Evolutionary conservation across 371 early-diverging fungal species (phyloP).

Genomic region (Mortierella sp.): DNA sequence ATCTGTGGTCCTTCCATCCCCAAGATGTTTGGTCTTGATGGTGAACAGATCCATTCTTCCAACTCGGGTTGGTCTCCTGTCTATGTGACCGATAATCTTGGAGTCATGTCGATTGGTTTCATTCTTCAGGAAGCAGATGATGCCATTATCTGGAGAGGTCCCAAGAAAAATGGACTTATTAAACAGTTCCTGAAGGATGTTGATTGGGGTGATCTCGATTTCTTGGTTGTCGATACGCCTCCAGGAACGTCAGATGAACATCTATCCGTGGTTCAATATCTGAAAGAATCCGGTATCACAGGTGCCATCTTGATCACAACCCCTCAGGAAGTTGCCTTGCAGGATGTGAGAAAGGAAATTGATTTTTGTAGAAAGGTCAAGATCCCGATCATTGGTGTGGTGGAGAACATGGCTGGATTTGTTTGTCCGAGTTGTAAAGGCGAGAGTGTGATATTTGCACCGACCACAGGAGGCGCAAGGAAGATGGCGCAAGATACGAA

Average conservation of each 20-base stretch:
- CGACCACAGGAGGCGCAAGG: slow-evolving; percentile 92
- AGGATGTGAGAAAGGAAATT: slow-evolving; percentile 96
- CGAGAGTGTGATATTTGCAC: slow-evolving; percentile 88
- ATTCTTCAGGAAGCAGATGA: slow-evolving; percentile 91
- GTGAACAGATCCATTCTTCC: slow-evolving; percentile 88
- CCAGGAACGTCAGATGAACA: slow-evolving; percentile 99
- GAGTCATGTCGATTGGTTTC: slow-evolving; percentile 97
- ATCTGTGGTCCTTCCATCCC: slow-evolving; percentile 99
- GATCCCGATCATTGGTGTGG: slow-evolving; percentile 93
- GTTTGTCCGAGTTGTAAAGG: slow-evolving; percentile 93
- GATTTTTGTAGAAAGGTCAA: slow-evolving; percentile 95
- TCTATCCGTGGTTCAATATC: slow-evolving; percentile 83
- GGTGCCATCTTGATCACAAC: slow-evolving; percentile 98
- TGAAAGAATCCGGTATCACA: slow-evolving; percentile 83
- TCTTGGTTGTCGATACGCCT: slow-evolving; percentile 97
- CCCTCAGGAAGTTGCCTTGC: slow-evolving; percentile 96
- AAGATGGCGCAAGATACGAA: slow-evolving; percentile 83
- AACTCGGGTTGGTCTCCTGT: slow-evolving; percentile 92
- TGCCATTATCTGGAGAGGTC: slow-evolving; percentile 99
- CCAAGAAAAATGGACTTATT: slow-evolving; percentile 95
- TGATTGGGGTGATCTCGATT: slow-evolving; percentile 94
- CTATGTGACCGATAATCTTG: slow-evolving; percentile 89
- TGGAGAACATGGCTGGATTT: slow-evolving; percentile 99
- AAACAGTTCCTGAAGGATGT: slow-evolving; percentile 98
- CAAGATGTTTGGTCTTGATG: slow-evolving; percentile 89